Base-by-base conservation (phyloP, 768 basidiomycete species). In the Austroboletus festivus region DNA sequence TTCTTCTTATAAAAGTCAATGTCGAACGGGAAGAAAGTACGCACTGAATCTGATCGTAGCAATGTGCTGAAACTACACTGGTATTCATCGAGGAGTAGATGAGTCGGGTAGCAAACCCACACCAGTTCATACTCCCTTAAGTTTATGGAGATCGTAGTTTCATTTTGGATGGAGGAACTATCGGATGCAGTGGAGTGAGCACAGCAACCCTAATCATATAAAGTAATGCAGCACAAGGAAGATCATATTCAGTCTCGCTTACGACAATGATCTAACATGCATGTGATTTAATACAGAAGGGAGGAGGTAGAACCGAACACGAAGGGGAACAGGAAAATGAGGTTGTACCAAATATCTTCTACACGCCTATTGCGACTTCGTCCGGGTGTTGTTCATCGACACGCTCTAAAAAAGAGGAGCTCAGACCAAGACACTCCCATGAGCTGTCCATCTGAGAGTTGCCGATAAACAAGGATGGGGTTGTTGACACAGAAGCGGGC, bases 1-100 rank as follows among this genome's bases (percentile, higher is more conserved):
- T n/a, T n/a, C n/a, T n/a, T n/a, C n/a, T n/a, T n/a, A n/a, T n/a
- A n/a, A 28, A 28, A 28, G 28, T 12, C 28, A 28, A 12, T n/a
- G 8, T 43, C 9, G 13, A 44, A 23, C 3, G 11, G 3, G 22
- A 38, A 30, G 26, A 39, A 9, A 24, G 35, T 37, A 56, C 62
- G n/a, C 41, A 63, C 62, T 64, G 64, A 38, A 64, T 61, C 26
- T 56, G 33, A 24, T 64, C 42, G 13, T 61, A 64, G 35, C 61
- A 62, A 33, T 65, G 49, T 21, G 59, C 62, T 47, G 45, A 38
- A 13, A 49, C 57, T 26, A 42, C 18, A 5, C 52, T 50, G 9
- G 53, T 50, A 38, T n/a, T n/a, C 28, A 28, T 6, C 7, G 28
- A 59, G 24, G 19, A 65, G 38, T 3, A 64, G 21, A 26, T 20